Evolutionary conservation across 257 asterid genomes (phyloP).

Genomic region (Thymus mandschuricus): DNA sequence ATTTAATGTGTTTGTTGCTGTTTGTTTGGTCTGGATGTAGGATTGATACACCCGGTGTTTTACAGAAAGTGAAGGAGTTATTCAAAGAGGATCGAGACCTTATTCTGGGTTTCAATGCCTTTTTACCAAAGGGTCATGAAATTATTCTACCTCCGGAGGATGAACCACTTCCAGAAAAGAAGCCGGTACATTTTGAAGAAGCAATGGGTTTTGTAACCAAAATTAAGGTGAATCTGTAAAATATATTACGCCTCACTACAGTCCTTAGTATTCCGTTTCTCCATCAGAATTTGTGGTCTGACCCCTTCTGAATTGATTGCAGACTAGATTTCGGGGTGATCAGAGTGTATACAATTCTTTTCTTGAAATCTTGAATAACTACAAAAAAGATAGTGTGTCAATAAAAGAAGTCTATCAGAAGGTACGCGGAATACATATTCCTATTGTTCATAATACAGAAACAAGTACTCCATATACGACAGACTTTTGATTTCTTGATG

Average conservation of each 20-base stretch:
- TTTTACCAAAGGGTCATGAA: slow-evolving; percentile 82
- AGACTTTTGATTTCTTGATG: slow-evolving; percentile 29
- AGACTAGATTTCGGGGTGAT: slow-evolving; percentile 94
- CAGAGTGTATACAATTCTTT: slow-evolving; percentile 82
- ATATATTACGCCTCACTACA: slow-evolving; percentile 26
- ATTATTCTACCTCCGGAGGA: slow-evolving; percentile 68
- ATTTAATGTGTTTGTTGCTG: slow-evolving; percentile 21
- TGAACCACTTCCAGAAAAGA: slow-evolving; percentile 66
- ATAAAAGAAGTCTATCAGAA: slow-evolving; percentile 83
- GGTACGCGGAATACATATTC: slow-evolving; percentile 49
- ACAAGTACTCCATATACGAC: neutral
- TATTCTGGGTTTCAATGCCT: slow-evolving; percentile 93
- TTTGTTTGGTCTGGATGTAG: slow-evolving; percentile 49
- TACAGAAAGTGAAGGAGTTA: slow-evolving; percentile 76
- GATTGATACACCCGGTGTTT: slow-evolving; percentile 70
- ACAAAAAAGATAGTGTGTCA: slow-evolving; percentile 74
- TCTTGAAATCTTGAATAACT: slow-evolving; percentile 90
- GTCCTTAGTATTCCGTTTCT: slow-evolving; percentile 24
- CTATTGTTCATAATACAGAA: slow-evolving; percentile 12
- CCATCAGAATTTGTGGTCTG: slow-evolving; percentile 32
- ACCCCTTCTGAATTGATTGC: slow-evolving; percentile 45
- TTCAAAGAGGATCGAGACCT: slow-evolving; percentile 80
- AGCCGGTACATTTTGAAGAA: slow-evolving; percentile 80
- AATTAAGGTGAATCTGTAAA: slow-evolving; percentile 70
- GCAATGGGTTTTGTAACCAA: slow-evolving; percentile 85